phyloP scores from a whole-genome alignment of 2,329 filamentous ascomycete genomes.

The Colletotrichum liriopes region DNA sequence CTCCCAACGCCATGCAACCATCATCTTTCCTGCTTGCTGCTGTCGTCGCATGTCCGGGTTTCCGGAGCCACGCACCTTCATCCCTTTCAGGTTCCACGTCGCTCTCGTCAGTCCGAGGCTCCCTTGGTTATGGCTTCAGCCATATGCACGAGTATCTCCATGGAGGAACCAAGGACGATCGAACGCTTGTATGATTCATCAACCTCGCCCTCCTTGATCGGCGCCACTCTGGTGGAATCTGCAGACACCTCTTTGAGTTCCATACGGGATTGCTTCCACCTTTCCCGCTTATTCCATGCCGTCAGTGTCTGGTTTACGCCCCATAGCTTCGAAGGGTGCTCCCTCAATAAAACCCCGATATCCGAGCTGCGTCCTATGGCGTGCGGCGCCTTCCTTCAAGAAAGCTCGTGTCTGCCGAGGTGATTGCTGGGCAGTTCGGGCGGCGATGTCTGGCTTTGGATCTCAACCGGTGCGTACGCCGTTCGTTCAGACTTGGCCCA shows the following conservation, averaged over 20 bases:
- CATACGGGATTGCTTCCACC: background rate
- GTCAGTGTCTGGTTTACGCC: background rate
- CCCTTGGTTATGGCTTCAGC: background rate
- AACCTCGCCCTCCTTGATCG: too few species aligned
- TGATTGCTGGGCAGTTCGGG: slow-evolving; percentile 16
- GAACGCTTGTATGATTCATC: too few species aligned
- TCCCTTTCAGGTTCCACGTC: background rate
- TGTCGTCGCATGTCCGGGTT: too few species aligned
- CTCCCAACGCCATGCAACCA: too few species aligned
- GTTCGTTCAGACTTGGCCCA: slow-evolving; percentile 21
- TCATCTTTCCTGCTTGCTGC: too few species aligned
- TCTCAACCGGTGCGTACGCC: slow-evolving; percentile 8
- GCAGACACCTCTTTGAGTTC: background rate
- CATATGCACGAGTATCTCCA: background rate
- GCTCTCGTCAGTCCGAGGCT: background rate
- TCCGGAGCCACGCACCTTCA: background rate
- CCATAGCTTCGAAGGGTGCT: background rate
- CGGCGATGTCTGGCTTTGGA: background rate
- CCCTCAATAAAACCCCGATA: background rate
- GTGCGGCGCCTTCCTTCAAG: background rate
- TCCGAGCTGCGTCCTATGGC: background rate
- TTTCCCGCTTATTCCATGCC: background rate
- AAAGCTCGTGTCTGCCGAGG: slow-evolving; percentile 26
- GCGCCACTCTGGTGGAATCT: background rate
- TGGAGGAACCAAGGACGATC: too few species aligned